Evolutionary conservation across 768 basidiomycete genomes (phyloP).

Genomic region (Hypholoma fasciculare): DNA sequence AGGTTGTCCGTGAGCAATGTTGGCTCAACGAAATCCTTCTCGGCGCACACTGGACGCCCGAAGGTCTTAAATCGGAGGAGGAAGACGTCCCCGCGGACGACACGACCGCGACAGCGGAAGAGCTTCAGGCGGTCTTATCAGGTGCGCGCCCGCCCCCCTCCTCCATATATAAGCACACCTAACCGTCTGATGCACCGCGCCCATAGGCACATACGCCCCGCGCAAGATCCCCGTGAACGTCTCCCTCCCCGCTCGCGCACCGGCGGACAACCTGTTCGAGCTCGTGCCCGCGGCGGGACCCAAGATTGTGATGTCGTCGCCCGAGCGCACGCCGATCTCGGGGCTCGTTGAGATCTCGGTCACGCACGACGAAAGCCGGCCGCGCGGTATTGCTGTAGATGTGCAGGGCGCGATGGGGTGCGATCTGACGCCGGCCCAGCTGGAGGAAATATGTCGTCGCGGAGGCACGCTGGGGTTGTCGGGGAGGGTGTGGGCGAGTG

Average conservation of each 20-base stretch:
- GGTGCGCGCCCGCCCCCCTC: conserved; percentile 38
- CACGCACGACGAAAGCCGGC: conserved; percentile 54
- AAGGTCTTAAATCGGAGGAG: conserved; percentile 35
- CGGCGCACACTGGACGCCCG: conserved; percentile 62
- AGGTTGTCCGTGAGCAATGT: conserved; percentile 82
- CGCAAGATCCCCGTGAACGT: conserved; percentile 75
- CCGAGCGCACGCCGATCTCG: conserved; percentile 62
- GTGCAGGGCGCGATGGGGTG: conserved; percentile 58
- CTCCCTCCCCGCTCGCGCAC: conserved; percentile 48
- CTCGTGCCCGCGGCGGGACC: conserved; percentile 42
- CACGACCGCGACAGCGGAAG: conserved; percentile 45
- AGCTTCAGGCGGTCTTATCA: conserved; percentile 63
- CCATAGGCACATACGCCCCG: conserved; percentile 52
- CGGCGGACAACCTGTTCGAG: conserved; percentile 43
- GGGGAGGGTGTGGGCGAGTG: conserved; percentile 62
- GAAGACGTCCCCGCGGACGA: conserved; percentile 30
- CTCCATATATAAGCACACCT: background rate
- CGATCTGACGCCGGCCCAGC: conserved; percentile 49
- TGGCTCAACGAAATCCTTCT: conserved; percentile 78
- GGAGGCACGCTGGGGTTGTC: conserved; percentile 71
- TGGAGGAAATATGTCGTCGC: conserved; percentile 73
- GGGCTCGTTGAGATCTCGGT: conserved; percentile 69
- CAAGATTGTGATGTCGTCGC: conserved; percentile 64
- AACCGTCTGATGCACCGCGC: conserved; percentile 2
- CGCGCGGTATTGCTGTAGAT: conserved; percentile 57